Evolutionary conservation across 2,329 filamentous ascomycete species (phyloP).

Genomic region (Colletotrichum incanum): DNA sequence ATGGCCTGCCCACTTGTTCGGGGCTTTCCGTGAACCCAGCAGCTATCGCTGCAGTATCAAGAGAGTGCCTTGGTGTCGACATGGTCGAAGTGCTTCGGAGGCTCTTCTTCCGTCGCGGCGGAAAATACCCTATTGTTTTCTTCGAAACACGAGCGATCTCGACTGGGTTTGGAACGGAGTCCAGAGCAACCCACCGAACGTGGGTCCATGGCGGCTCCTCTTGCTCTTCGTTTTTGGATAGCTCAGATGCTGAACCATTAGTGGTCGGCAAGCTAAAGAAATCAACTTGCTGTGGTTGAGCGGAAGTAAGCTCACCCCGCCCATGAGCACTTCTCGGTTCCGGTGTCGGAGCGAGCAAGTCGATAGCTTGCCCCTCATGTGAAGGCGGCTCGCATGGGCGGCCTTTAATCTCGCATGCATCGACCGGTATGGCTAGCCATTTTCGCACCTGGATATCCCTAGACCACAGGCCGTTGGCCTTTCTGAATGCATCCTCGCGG

Average conservation of each 20-base stretch:
- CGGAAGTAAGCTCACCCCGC: conserved; percentile 43
- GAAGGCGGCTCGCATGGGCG: conserved; percentile 73
- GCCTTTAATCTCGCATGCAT: conserved; percentile 89
- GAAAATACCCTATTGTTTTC: conserved; percentile 90
- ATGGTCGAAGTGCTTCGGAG: conserved; percentile 75
- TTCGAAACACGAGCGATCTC: conserved; percentile 90
- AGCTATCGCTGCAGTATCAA: conserved; percentile 59
- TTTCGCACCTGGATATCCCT: conserved; percentile 91
- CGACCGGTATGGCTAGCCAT: conserved; percentile 87
- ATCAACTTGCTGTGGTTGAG: conserved; percentile 51
- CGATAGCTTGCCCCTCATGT: conserved; percentile 59
- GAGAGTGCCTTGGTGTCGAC: conserved; percentile 77
- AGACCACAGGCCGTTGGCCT: conserved; percentile 94
- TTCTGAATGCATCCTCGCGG: conserved; percentile 84
- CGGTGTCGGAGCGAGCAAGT: conserved; percentile 68
- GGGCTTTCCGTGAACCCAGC: conserved; percentile 35
- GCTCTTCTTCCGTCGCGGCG: conserved; percentile 91
- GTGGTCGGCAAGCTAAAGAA: conserved; percentile 40
- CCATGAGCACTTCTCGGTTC: conserved; percentile 47
- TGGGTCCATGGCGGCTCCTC: conserved; percentile 83
- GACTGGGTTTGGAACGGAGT: conserved; percentile 77
- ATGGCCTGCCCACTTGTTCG: conserved; percentile 42
- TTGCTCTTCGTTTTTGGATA: conserved; percentile 57
- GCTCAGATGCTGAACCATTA: conserved; percentile 13
- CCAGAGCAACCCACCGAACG: conserved; percentile 89